Percentiles rank a stretch among this genome's conserved stretches.
Evolutionary conservation across 2,329 filamentous ascomycete genomes (phyloP).

Genomic region (Cadophora sp.): DNA sequence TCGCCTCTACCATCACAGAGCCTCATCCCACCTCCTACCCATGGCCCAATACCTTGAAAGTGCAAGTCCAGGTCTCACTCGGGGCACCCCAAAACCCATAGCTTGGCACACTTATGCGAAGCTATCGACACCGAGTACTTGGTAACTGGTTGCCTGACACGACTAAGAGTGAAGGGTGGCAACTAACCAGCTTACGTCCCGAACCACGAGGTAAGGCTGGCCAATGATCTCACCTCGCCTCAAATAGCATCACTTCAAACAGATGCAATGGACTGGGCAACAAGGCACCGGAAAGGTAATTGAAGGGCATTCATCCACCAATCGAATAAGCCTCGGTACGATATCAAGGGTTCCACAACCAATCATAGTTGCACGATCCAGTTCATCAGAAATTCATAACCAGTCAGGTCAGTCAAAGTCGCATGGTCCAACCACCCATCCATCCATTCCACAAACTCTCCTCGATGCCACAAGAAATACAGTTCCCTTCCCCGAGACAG

Average conservation of each 20-base stretch:
- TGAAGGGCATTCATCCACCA: slow-evolving; percentile 9
- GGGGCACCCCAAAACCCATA: neutral
- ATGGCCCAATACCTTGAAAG: neutral
- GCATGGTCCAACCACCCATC: too few species aligned
- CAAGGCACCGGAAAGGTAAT: neutral
- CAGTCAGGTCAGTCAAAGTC: too few species aligned
- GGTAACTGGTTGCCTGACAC: slow-evolving; percentile 4
- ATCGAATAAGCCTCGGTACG: neutral
- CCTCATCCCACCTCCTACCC: neutral
- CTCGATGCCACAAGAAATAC: neutral
- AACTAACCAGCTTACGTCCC: neutral
- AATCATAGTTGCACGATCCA: neutral
- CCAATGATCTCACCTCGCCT: neutral
- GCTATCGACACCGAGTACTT: slow-evolving; percentile 16
- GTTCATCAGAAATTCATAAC: too few species aligned
- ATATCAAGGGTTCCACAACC: neutral
- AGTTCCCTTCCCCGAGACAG: neutral
- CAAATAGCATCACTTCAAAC: too few species aligned
- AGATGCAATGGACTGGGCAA: neutral
- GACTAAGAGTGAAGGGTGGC: neutral
- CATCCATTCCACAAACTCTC: neutral
- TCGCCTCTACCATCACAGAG: neutral
- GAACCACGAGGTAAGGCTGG: neutral
- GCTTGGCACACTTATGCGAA: neutral
- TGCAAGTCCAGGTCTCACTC: neutral